phyloP scores from a whole-genome alignment of 257 asterid genomes.

The Petunia secreta region DNA sequence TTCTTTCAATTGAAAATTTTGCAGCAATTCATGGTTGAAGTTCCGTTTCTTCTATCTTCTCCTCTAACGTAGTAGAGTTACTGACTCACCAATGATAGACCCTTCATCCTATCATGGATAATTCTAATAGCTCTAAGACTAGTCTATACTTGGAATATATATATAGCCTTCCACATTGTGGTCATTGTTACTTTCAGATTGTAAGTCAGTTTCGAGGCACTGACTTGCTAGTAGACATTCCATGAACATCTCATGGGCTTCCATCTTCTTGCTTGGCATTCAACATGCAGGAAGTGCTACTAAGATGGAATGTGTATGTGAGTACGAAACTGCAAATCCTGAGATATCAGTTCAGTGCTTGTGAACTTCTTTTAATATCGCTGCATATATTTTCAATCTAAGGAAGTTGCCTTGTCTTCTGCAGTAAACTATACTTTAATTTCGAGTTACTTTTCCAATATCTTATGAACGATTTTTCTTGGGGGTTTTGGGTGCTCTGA shows the following conservation, averaged over 20 bases:
- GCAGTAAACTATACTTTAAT: background rate
- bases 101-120: background rate
- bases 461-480: background rate
- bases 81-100: background rate
- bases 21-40: background rate
- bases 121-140: background rate
- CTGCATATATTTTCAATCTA: background rate
- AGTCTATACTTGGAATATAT: background rate
- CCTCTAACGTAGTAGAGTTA: background rate
- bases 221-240: conserved; percentile 19
- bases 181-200: background rate
- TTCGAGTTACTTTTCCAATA: background rate
- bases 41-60: background rate
- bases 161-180: background rate
- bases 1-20: background rate
- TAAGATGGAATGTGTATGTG: background rate
- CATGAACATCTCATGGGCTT: conserved; percentile 23
- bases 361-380: background rate
- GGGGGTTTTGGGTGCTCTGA: background rate
- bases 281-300: background rate
- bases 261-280: background rate
- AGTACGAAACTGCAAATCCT: background rate
- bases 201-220: conserved; percentile 5
- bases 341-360: conserved; percentile 11
- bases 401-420: background rate